A percentile compares a stretch with the other conserved stretches of the same genome.
Conservation (phyloP, 1,139 yeast species). For the Barnettozyma hawaiiensis region DNA sequence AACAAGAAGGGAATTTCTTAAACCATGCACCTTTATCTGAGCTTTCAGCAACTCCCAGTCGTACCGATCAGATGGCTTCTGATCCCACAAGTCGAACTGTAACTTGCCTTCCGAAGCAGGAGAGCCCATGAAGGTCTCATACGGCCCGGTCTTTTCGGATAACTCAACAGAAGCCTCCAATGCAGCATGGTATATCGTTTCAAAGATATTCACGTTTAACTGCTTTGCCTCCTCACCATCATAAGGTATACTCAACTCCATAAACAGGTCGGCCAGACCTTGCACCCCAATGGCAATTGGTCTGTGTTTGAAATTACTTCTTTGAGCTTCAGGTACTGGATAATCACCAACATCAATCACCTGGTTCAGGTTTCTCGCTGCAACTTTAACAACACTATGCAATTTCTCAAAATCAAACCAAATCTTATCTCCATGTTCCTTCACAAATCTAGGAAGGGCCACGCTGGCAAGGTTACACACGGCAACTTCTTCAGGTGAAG, state of each 20-base stretch:
- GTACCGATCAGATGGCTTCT: constrained; percentile 32
- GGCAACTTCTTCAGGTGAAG: constrained; percentile 81
- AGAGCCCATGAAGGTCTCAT: constrained; percentile 64
- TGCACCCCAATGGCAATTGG: constrained; percentile 91
- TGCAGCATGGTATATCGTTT: constrained; percentile 86
- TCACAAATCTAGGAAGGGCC: constrained; percentile 69
- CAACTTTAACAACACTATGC: constrained; percentile 68
- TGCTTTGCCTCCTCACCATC: constrained; percentile 69
- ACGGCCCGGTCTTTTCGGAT: constrained; percentile 58
- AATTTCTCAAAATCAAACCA: constrained; percentile 58
- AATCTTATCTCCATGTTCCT: constrained; percentile 35
- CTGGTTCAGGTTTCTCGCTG: constrained; percentile 66
- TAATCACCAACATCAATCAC: constrained; percentile 74
- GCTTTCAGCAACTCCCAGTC: constrained; percentile 70
- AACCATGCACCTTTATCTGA: constrained; percentile 52
- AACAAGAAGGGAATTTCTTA: constrained; percentile 75
- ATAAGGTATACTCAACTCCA: constrained; percentile 70
- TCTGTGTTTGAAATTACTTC: constrained; percentile 67
- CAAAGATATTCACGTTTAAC: constrained; percentile 75
- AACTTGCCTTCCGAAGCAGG: constrained; percentile 76
- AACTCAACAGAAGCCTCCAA: constrained; percentile 74
- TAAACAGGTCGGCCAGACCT: constrained; percentile 81
- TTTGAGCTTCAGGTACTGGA: constrained; percentile 66
- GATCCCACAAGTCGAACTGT: constrained; percentile 77
- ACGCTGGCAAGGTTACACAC: constrained; percentile 87